Conservation (phyloP, 1,284 basidiomycete genomes). For the Inonotus hispidus region DNA sequence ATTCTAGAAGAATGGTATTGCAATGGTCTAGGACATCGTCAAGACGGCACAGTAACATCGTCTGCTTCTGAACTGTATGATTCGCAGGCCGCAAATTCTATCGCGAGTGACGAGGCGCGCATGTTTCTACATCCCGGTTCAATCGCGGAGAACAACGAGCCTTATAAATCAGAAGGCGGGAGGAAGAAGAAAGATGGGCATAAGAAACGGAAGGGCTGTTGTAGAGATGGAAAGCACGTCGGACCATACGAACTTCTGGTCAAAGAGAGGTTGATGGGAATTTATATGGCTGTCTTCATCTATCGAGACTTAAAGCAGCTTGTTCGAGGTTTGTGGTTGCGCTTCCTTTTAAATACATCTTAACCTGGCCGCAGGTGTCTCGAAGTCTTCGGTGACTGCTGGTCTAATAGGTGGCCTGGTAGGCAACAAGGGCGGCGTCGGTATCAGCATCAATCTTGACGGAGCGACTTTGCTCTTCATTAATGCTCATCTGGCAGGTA, state of each 20-base stretch:
- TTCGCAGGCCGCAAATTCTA: neutral
- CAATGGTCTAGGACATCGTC: conserved; percentile 8
- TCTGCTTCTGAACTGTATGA: conserved; percentile 13
- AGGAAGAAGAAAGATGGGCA: conserved; percentile 29
- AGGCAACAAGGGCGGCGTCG: conserved; percentile 84
- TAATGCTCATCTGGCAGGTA: conserved; percentile 84
- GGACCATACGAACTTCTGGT: conserved; percentile 76
- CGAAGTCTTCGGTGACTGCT: conserved; percentile 71
- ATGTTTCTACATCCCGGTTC: neutral
- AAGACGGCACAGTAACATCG: neutral
- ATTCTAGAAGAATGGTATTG: conserved; percentile 18
- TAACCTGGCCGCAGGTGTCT: conserved; percentile 41
- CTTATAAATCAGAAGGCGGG: neutral
- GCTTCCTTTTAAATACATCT: neutral
- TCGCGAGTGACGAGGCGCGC: neutral
- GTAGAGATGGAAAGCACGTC: conserved; percentile 34
- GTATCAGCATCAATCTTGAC: conserved; percentile 72
- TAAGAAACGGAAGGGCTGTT: conserved; percentile 29
- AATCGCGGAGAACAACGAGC: neutral
- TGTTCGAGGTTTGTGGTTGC: conserved; percentile 45
- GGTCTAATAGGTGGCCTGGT: conserved; percentile 84
- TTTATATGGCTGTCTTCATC: conserved; percentile 72
- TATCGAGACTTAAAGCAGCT: conserved; percentile 59
- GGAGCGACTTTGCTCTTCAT: conserved; percentile 75
- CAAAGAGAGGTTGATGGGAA: conserved; percentile 86